Conservation (phyloP, 306 rosid species). For the Vachellia pachyceras region DNA sequence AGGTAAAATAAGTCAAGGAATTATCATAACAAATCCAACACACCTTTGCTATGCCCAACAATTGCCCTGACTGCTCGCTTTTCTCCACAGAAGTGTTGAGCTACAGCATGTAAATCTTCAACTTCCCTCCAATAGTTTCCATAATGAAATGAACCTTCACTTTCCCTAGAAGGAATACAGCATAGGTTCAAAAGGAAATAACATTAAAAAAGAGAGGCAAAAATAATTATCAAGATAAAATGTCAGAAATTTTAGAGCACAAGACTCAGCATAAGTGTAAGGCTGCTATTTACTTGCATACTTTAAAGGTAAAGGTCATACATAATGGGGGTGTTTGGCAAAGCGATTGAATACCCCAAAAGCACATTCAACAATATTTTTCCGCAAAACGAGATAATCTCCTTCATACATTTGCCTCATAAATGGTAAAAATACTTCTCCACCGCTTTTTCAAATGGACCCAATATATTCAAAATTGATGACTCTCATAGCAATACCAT, state of each 20-base stretch:
- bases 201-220: slow-evolving; percentile 14
- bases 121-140: slow-evolving; percentile 61
- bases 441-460: too few relatives aligned
- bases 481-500: neutral
- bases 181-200: slow-evolving; percentile 28
- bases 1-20: slow-evolving; percentile 16
- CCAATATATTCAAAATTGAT: neutral
- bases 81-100: slow-evolving; percentile 57
- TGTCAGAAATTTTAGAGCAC: neutral
- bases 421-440: too few relatives aligned
- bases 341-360: too few relatives aligned
- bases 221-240: slow-evolving; percentile 5
- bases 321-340: too few relatives aligned
- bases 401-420: too few relatives aligned
- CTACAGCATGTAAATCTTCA: slow-evolving; percentile 66
- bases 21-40: slow-evolving; percentile 24
- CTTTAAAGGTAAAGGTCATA: neutral
- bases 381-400: too few relatives aligned
- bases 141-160: slow-evolving; percentile 69
- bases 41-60: slow-evolving; percentile 89
- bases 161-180: slow-evolving; percentile 59
- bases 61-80: slow-evolving; percentile 56
- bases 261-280: slow-evolving; percentile 31
- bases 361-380: too few relatives aligned
- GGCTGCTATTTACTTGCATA: neutral